Conservation (phyloP, 2,329 filamentous ascomycete genomes). For the Sporothrix sp. region DNA sequence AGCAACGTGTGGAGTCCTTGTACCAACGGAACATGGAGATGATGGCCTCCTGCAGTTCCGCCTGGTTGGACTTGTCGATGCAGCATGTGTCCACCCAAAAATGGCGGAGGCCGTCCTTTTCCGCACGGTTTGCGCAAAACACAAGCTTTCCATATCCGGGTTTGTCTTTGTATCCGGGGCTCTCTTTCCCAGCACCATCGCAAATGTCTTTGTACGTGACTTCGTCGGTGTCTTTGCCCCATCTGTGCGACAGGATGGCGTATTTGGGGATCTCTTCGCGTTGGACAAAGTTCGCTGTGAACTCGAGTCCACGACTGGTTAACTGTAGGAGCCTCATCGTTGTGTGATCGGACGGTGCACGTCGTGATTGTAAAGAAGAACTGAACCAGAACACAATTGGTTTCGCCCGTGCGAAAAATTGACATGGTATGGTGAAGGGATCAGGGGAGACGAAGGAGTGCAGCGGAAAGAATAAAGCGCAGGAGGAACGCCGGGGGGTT, state of each 20-base stretch:
- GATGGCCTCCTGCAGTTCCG: constrained; percentile 12
- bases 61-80: constrained; percentile 11
- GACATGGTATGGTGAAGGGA: no score
- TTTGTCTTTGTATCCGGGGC: constrained; percentile 1
- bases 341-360: neutral
- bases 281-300: neutral
- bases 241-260: constrained; percentile 23
- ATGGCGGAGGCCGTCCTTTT: neutral
- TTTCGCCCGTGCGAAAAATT: no score
- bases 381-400: no score
- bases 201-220: constrained; percentile 15
- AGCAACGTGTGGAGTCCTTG: constrained; percentile 3
- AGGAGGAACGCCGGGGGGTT: no score
- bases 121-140: neutral
- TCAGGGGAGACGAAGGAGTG: no score
- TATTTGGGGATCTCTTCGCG: neutral
- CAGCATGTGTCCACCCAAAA: constrained; percentile 17
- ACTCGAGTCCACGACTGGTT: neutral
- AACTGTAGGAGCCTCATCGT: neutral
- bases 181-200: neutral
- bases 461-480: no score
- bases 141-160: constrained; percentile 12
- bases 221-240: constrained; percentile 16
- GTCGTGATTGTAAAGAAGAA: neutral
- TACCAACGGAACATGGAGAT: constrained; percentile 16